Percentiles rank a stretch among this genome's conserved stretches.
Conservation (phyloP, 345 rosid species). For the Cochlearia excelsa region DNA sequence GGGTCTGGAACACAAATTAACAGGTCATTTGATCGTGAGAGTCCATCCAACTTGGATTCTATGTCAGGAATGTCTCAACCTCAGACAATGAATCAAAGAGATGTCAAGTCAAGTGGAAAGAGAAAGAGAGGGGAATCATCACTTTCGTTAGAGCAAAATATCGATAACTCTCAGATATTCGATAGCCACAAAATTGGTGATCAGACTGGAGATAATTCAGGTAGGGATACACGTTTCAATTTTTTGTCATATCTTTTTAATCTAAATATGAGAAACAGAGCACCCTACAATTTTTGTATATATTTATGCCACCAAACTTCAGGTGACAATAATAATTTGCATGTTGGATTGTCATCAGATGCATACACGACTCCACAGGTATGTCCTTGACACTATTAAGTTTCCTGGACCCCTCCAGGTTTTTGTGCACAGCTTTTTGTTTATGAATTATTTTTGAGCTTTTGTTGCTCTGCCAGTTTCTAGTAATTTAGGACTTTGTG, state of each 20-base stretch:
- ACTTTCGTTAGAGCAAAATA: conserved; percentile 45
- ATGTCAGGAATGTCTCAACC: conserved; percentile 79
- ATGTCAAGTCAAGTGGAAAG: conserved; percentile 57
- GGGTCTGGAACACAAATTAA: conserved; percentile 65
- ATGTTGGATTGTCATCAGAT: conserved; percentile 51
- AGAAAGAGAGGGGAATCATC: conserved; percentile 80
- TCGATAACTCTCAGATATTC: conserved; percentile 49
- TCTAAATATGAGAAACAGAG: conserved; percentile 5
- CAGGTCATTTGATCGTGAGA: conserved; percentile 81
- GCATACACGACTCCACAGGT: conserved; percentile 56
- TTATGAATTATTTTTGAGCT: conserved; percentile 9
- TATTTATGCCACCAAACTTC: conserved; percentile 20
- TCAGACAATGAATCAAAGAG: conserved; percentile 54
- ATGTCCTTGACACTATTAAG: conserved; percentile 2
- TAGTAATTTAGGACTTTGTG: conserved; percentile 8
- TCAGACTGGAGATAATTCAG: conserved; percentile 55
- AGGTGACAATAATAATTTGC: conserved; percentile 57
- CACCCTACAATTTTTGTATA: not conserved
- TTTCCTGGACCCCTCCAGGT: not conserved
- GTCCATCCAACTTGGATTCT: conserved; percentile 90
- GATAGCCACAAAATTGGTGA: conserved; percentile 42
- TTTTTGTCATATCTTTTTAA: conserved; percentile 15
- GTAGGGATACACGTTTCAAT: conserved; percentile 39
- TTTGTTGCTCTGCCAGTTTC: conserved; percentile 6
- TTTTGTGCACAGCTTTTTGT: not conserved